Percentiles rank a stretch among this genome's conserved stretches.
phyloP scores from a whole-genome alignment of 2,329 filamentous ascomycete species.

The Sordariomycetes sp. region DNA sequence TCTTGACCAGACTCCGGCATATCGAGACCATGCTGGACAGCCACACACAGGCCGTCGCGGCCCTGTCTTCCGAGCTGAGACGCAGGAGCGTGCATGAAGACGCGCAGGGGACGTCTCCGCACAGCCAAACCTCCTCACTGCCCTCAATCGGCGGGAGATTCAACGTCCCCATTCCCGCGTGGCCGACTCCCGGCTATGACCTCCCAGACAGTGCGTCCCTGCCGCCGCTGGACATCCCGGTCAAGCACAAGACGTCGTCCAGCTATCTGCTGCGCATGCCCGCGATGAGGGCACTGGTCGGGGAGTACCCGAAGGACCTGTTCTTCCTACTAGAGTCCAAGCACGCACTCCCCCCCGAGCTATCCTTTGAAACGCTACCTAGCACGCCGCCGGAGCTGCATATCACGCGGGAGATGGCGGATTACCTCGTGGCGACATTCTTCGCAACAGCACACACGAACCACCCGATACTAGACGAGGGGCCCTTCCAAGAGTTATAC shows the following conservation, averaged over 20 bases:
- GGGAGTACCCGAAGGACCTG: constrained; percentile 16
- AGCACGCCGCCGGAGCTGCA: background rate
- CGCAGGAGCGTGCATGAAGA: background rate
- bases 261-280: constrained; percentile 16
- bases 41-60: constrained; percentile 10
- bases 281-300: constrained; percentile 16
- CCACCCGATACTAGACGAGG: constrained; percentile 16
- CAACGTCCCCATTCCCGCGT: constrained; percentile 4
- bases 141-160: background rate
- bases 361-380: constrained; percentile 9
- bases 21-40: constrained; percentile 14
- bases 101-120: constrained; percentile 7
- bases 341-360: constrained; percentile 12
- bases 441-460: constrained; percentile 14
- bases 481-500: constrained; percentile 14
- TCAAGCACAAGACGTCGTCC: constrained; percentile 17
- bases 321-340: constrained; percentile 17
- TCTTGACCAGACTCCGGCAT: constrained; percentile 14
- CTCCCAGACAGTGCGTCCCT: constrained; percentile 7
- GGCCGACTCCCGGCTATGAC: background rate
- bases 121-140: constrained; percentile 8
- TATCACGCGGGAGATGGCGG: constrained; percentile 9
- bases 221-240: constrained; percentile 16
- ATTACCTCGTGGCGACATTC: constrained; percentile 14
- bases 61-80: constrained; percentile 8